Evolutionary conservation across 129 eudicot genomes (phyloP), one percentile per base, ranked within the genome.

Genomic region (Lactuca saligna): DNA sequence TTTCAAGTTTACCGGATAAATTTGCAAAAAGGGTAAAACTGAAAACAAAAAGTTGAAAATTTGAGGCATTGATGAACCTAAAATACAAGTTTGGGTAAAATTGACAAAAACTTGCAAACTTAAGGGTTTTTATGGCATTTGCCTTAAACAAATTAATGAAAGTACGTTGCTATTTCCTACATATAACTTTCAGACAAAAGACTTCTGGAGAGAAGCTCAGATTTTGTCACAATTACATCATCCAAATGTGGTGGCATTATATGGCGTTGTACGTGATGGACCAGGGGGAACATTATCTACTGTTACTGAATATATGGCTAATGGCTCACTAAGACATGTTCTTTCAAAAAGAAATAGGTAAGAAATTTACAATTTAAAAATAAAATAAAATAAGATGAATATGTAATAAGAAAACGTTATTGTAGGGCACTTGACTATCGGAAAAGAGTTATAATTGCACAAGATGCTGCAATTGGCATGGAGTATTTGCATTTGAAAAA

Each of bases 381-480:
- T 0, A 25, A 20, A 20, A 1, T 54, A 41, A 64, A 42, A 38
- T 8, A 39, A 17, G 54, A 51, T 49, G 48, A 15, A 62, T 61
- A n/a, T 54, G 11, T 12, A 42, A 11, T 54, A 20, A 42, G 34
- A 16, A 20, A 49, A 71, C 4, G 60, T 77, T 50, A 10, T 72
- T 64, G 62, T 79, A 88, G 88, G 74, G 53, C 71, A 65, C 89
- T 85, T 61, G 89, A 88, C 41, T 65, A 71, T 39, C 82, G 84
- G 55, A 88, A 81, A 63, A 88, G 79, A 75, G 78, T 85, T 61
- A 79, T 88, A 39, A 80, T 88, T 70, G 91, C 89, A 59, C 71
- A 80, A 69, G 89, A 88, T 75, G 91, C 91, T 69, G 91, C 96
- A 63, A 82, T 88, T 78, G 96, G 89, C 78, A 85, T 88, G 96